These are phyloP conservation scores for Anacardium occidentale DNA, from an alignment of 345 rosid species.

Conservation along the genomic window DNA sequence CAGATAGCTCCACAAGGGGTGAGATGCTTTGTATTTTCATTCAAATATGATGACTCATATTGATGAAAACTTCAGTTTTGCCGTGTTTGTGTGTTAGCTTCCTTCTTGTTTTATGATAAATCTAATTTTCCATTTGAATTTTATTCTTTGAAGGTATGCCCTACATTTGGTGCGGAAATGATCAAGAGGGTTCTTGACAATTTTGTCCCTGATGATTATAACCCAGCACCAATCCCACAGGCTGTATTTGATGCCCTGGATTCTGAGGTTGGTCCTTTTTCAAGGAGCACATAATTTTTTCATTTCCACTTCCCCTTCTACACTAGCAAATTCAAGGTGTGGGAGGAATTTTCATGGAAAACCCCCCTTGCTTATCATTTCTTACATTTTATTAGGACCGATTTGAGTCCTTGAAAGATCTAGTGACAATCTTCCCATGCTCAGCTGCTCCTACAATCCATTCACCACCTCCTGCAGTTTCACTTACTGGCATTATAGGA, in stretches of 20 bases:
- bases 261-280: conserved; percentile 55
- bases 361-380: not conserved
- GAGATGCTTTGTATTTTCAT: conserved; percentile 45
- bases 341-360: too few species aligned
- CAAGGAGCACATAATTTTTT: not conserved
- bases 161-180: conserved; percentile 56
- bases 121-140: conserved; percentile 12
- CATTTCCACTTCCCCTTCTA: too few species aligned
- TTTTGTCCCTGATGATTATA: conserved; percentile 88
- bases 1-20: conserved; percentile 63
- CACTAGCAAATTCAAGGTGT: too few species aligned
- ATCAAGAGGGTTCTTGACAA: conserved; percentile 61
- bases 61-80: not conserved
- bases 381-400: conserved; percentile 36
- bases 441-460: conserved; percentile 53
- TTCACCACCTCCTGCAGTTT: conserved; percentile 60
- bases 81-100: not conserved
- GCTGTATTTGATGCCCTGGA: conserved; percentile 59
- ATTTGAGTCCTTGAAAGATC: conserved; percentile 45
- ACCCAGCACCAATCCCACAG: conserved; percentile 71
- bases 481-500: conserved; percentile 48
- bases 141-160: conserved; percentile 62
- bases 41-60: not conserved
- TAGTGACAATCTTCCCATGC: conserved; percentile 52
- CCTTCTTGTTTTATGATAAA: conserved; percentile 2